Evolutionary conservation across 108 stramenopile species (phyloP).

Genomic region (Stephanodiscus triporus): DNA sequence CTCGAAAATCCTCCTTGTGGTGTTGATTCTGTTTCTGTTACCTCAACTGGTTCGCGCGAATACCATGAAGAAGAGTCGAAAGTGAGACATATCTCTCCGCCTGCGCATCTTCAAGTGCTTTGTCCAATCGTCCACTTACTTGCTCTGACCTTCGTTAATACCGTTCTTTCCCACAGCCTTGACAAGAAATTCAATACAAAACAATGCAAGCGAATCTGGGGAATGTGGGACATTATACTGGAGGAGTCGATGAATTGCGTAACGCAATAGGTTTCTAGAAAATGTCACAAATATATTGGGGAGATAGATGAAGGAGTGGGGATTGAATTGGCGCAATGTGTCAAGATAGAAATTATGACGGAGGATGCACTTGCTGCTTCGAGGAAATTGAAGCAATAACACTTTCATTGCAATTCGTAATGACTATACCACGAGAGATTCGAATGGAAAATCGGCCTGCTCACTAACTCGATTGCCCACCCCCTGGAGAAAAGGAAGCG

Average conservation of each 20-base stretch:
- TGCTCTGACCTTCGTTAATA: background rate
- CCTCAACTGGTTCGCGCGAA: conserved; percentile 18
- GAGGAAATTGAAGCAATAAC: background rate
- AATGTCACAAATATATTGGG: conserved; percentile 14
- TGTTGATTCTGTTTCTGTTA: conserved; percentile 11
- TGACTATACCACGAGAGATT: background rate
- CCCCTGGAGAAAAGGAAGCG: background rate
- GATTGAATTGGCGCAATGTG: no score
- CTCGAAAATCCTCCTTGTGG: conserved; percentile 20
- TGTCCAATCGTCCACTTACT: background rate
- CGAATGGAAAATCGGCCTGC: background rate
- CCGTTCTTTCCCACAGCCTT: conserved; percentile 5
- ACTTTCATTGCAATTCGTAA: background rate
- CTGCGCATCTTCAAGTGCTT: background rate
- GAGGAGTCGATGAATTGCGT: conserved; percentile 20
- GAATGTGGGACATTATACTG: conserved; percentile 6
- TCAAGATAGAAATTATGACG: conserved; percentile 8
- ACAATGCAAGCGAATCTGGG: background rate
- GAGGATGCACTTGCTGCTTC: background rate
- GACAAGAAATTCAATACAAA: conserved; percentile 13
- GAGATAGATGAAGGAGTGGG: conserved; percentile 6
- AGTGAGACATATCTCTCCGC: conserved; percentile 1
- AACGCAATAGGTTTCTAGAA: conserved; percentile 12
- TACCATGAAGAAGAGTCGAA: conserved; percentile 4
- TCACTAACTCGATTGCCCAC: no score